Base-by-base conservation (phyloP, 768 basidiomycete genomes). In the Mycena floridula region DNA sequence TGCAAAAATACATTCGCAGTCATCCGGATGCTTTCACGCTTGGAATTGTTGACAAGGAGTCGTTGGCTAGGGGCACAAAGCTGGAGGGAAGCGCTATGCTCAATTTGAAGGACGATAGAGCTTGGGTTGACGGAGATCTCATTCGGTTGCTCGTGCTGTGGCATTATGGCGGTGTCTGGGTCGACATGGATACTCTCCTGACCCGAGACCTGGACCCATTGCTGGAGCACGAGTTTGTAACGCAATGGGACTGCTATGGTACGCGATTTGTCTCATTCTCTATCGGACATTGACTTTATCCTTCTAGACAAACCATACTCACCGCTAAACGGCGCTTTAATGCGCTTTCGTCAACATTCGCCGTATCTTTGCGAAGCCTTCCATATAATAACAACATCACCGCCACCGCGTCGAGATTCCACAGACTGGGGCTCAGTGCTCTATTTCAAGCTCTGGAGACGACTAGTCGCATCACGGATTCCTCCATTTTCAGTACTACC, bases 201-300 rank as follows among this genome's bases (percentile, higher is more conserved):
- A 95, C 91, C 37, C 70, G 95, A 44, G 89, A 93, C 64, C 66
- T 98, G 25, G 70, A 82, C 3, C 92, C 94, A 7, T 69, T 97
- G 44, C 73, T 88, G 5, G 94, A 96, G 60, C 86, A 90, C 55
- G 95, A 99, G 63, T 99, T 94, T 59, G 90, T 97, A 8, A 95
- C 91, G 2, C 93, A 99, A 56, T 99, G 95, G 95, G 95, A 99
- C 59, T 97, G 95, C 61, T 97, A 97, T 56, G 89, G 94, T 92
- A 59, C 35, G 81, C 57, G 13, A 25, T 35, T 18, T 24, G 24
- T 43, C 24, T 16, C 27, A 22, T 21, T 45, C 2, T 7, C 12
- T 30, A 22, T 24, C 23, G 20, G n/a, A 24, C 22, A 15, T 20
- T 22, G 26, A 44, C 39, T 52, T 21, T 42, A 18, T 43, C 32